Evolutionary conservation across 1,284 basidiomycete species (phyloP), one percentile per base, ranked within the genome.

Genomic region (Puccinia coronata): DNA sequence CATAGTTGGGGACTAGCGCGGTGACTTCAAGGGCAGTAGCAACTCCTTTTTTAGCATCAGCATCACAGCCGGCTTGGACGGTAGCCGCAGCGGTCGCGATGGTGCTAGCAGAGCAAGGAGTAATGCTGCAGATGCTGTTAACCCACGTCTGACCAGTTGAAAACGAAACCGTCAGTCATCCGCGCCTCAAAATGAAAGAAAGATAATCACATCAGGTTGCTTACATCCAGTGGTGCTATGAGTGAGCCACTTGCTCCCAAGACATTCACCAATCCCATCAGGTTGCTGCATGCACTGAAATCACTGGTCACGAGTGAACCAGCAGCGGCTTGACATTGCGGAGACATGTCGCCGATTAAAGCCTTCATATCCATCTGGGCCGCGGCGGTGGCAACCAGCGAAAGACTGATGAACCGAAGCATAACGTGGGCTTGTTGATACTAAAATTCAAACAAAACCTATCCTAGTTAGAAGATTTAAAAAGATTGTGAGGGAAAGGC

Each of bases 21-120:
- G 76, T 16, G 4, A 70, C 34, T 18, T 63, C 61, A 9, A 78
- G 25, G 39, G 76, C 76, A 39, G 76, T 34, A 3, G 76, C 12
- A 12, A 78, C 76, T 61, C 63, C 76, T 28, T 78, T 78, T n/a
- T 63, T 51, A 1, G 51, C 47, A 70, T 78, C 76, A 39, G 76
- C 18, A 23, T 36, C 61, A 69, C 76, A 78, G 23, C 63, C 63
- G 18, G 39, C 23, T 0, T 70, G 43, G 20, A 78, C n/a, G 31
- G 16, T 36, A 18, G 25, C 34, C 2, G 39, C 23, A 23, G 76
- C 76, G 0, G 61, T 18, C 18, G 47, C 11, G 18, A 70, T n/a
- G 8, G 20, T 36, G 23, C 43, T 34, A 25, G 47, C 11, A 11
- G 76, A 69, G 43, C 76, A 78, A 36, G 76, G 63, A 6, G 43